Evolutionary conservation across 1,284 basidiomycete genomes (phyloP).

Genomic region (Microstroma glucosiphilum): DNA sequence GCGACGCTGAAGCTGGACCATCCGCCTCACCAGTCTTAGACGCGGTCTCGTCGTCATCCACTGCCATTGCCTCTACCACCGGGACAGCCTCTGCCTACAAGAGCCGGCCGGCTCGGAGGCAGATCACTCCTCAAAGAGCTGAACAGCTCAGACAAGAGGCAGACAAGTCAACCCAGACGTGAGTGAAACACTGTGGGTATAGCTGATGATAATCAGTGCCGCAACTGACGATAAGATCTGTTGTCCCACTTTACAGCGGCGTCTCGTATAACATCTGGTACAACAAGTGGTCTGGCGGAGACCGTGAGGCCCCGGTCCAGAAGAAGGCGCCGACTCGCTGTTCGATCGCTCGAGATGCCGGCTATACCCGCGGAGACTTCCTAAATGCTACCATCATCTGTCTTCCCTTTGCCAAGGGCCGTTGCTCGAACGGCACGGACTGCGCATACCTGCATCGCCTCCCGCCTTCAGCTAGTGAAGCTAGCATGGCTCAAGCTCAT

Average conservation of each 20-base stretch:
- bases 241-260: constrained; percentile 12
- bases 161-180: constrained; percentile 27
- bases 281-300: constrained; percentile 81
- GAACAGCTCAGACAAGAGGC: constrained; percentile 39
- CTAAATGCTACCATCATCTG: constrained; percentile 68
- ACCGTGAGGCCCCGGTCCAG: constrained; percentile 58
- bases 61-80: no score
- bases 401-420: constrained; percentile 90
- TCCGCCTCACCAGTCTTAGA: no score
- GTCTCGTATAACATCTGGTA: constrained; percentile 78
- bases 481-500: constrained; percentile 36
- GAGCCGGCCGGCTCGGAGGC: constrained; percentile 40
- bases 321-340: constrained; percentile 84
- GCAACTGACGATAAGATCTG: not conserved
- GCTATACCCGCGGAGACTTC: constrained; percentile 62
- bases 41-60: no score
- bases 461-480: constrained; percentile 42
- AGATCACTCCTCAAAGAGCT: constrained; percentile 32
- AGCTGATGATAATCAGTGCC: not conserved
- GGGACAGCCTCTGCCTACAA: constrained; percentile 13
- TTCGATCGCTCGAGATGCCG: constrained; percentile 78
- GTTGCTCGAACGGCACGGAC: constrained; percentile 88
- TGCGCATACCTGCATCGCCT: constrained; percentile 88
- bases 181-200: not conserved
- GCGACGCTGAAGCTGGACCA: no score